Conservation (phyloP, 2,329 filamentous ascomycete species). For the Pleomassaria siparia region DNA sequence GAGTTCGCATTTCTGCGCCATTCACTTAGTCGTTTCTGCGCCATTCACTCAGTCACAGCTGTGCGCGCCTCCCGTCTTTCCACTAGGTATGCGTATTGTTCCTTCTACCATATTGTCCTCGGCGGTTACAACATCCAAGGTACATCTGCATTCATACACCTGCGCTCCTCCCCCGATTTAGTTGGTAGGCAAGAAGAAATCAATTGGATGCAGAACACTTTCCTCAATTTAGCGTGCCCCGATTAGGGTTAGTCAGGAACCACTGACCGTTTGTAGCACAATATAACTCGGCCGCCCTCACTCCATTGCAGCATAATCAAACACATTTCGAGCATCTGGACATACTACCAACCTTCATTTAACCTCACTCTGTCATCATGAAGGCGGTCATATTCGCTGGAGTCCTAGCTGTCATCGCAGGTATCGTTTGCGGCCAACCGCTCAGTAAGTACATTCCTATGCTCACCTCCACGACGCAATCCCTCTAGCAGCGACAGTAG, state of each 20-base stretch:
- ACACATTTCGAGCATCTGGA: slow-evolving; percentile 18
- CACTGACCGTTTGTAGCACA: slow-evolving; percentile 1
- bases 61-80: no score
- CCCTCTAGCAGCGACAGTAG: not conserved
- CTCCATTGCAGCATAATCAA: slow-evolving; percentile 1
- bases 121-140: no score
- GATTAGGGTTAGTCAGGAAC: slow-evolving; percentile 2
- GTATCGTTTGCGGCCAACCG: slow-evolving; percentile 49
- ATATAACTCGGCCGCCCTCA: slow-evolving; percentile 13
- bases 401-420: slow-evolving; percentile 42
- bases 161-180: no score
- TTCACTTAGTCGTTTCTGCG: no score
- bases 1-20: no score
- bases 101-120: no score
- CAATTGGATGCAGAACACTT: no score
- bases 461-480: not conserved
- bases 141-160: no score
- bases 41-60: no score
- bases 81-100: no score
- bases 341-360: slow-evolving; percentile 17
- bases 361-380: slow-evolving; percentile 41
- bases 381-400: slow-evolving; percentile 45
- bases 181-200: no score
- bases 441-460: slow-evolving; percentile 27
- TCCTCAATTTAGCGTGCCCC: not conserved